Evolutionary conservation across 2,329 filamentous ascomycete genomes (phyloP), one percentile per base, ranked within the genome.

Genomic region (Bertia moriformis): DNA sequence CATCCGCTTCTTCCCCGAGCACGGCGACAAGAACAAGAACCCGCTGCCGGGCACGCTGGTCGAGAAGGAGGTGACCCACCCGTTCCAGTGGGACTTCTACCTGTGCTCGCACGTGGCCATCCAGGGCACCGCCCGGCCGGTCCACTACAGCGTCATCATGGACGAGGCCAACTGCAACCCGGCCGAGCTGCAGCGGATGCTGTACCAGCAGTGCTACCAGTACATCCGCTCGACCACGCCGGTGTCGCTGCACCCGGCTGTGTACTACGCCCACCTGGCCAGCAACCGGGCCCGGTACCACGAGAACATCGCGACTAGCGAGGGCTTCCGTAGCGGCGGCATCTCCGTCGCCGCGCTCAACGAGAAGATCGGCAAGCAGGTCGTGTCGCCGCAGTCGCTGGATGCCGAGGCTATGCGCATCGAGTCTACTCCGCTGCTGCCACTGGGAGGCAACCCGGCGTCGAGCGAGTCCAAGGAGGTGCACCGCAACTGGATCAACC

Each of bases 181-280:
- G 0, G 76, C 83, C 33, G 69, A 79, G 2, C 65, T 98, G 0
- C 83, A 94, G 51, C 78, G 78, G 41, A 82, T 96, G 72, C 80
- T 96, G 17, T 95, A 96, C 50, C 82, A 94, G 47, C 87, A 95
- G 45, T 93, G 82, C 35, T 98, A 94, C 57, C 86, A 93, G 41
- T 98, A 94, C 52, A 79, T 82, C 40, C 77, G 91, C 14, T 91
- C 88, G 0, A 96, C 88, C 0, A 96, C 88, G 0, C 86, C 91
- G 0, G 88, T 98, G 0, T 95, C 88, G 0, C 60, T 91, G 0
- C 83, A 78, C 46, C 91, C 91, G 0, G 87, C 91, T 0, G 81
- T 96, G 0, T 98, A 98, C 67, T 98, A 98, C 49, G 87, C 93
- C 0, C 91, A 98, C 58, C 61, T 98, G 45, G 87, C 88, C 20